Conservation (phyloP, 2,329 filamentous ascomycete species). For the Epichloe typhina region DNA sequence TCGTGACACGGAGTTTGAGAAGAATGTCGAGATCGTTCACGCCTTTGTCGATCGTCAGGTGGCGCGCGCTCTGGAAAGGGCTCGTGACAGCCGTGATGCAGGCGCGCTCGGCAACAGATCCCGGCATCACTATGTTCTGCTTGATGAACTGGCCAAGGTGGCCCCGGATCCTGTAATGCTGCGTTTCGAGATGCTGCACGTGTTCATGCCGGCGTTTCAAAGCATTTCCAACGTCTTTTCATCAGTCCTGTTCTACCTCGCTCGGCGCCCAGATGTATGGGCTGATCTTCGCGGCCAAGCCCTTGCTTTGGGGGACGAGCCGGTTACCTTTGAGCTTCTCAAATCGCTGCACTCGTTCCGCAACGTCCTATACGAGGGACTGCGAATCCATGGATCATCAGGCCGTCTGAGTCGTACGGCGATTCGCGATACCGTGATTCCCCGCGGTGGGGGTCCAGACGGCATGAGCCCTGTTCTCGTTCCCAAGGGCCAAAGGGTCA, state of each 20-base stretch:
- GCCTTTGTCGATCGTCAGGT: conserved; percentile 4
- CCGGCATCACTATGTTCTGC: neutral
- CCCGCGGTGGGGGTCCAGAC: conserved; percentile 1
- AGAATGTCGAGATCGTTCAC: neutral
- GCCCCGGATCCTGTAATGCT: neutral
- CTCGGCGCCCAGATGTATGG: neutral
- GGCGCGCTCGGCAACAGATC: neutral
- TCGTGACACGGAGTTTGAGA: neutral
- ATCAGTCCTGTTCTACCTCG: neutral
- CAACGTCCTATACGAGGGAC: neutral
- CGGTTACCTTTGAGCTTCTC: neutral
- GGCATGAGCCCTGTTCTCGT: conserved; percentile 1
- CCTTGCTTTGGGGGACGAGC: neutral
- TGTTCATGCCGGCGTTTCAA: conserved; percentile 1
- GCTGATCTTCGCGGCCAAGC: neutral
- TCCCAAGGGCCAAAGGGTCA: neutral
- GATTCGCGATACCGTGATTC: conserved; percentile 4
- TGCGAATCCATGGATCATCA: conserved; percentile 2
- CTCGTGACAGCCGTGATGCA: neutral
- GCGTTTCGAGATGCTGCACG: conserved; percentile 1
- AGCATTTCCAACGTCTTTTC: conserved; percentile 2
- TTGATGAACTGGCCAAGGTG: conserved; percentile 2
- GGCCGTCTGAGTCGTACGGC: conserved; percentile 2
- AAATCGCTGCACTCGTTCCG: conserved; percentile 1
- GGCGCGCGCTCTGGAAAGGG: neutral